Conservation (phyloP, 2,329 filamentous ascomycete genomes). For the Fusarium papillatum region DNA sequence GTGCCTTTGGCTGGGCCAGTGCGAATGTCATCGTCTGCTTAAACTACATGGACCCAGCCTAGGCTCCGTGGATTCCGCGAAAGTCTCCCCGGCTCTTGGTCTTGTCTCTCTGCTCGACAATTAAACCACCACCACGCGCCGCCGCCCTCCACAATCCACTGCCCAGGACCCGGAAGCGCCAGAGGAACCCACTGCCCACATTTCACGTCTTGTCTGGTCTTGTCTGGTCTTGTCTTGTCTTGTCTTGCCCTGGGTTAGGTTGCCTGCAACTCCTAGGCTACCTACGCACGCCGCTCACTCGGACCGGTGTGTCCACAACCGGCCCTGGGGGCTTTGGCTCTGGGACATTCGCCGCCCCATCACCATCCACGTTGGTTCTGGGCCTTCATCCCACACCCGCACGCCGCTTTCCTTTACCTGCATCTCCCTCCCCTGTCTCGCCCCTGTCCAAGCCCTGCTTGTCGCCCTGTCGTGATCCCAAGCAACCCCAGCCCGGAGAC, state of each 20-base stretch:
- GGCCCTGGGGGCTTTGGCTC: slow-evolving; percentile 13
- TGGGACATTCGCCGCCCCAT: slow-evolving; percentile 27
- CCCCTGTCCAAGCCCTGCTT: slow-evolving; percentile 36
- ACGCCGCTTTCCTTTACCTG: slow-evolving; percentile 45
- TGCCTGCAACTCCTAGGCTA: slow-evolving; percentile 15
- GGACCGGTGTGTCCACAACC: slow-evolving; percentile 24
- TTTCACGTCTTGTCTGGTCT: slow-evolving; percentile 3
- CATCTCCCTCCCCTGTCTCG: slow-evolving; percentile 41
- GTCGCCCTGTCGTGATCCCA: slow-evolving; percentile 45
- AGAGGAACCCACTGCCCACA: slow-evolving; percentile 18
- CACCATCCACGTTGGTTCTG: slow-evolving; percentile 40
- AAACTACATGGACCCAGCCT: slow-evolving; percentile 21
- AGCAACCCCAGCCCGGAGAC: slow-evolving; percentile 43
- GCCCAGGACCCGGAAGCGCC: slow-evolving; percentile 16
- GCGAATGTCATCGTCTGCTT: slow-evolving; percentile 28
- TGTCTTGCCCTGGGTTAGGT: background rate
- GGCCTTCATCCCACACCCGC: slow-evolving; percentile 39
- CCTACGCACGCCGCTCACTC: slow-evolving; percentile 28
- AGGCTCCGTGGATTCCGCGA: slow-evolving; percentile 32
- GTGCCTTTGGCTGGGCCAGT: slow-evolving; percentile 1
- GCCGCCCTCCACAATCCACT: slow-evolving; percentile 21
- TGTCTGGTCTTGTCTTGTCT: slow-evolving; percentile 10
- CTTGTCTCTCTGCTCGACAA: slow-evolving; percentile 18
- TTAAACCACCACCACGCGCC: slow-evolving; percentile 27
- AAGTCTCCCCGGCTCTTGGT: slow-evolving; percentile 13